Percentiles rank a stretch among this genome's conserved stretches.
Conservation (phyloP, 148 eudicot genomes). For the Silene uniflora region DNA sequence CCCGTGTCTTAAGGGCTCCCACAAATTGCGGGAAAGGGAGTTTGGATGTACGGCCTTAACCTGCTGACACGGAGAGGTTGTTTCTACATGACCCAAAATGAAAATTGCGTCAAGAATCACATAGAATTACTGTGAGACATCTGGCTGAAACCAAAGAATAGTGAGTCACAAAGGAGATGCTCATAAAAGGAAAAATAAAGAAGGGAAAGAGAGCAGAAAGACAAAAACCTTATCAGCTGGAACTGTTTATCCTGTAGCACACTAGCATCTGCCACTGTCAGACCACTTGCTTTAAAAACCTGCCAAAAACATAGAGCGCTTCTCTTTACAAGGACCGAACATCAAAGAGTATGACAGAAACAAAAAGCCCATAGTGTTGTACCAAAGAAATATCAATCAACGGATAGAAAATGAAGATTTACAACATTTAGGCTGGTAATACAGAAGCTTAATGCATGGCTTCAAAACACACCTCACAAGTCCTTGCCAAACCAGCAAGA, state of each 20-base stretch:
- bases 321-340: conserved; percentile 1
- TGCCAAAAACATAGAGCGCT: conserved; percentile 24
- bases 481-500: conserved; percentile 95
- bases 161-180: background rate
- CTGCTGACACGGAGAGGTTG: background rate
- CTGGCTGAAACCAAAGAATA: background rate
- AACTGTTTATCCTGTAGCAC: conserved; percentile 85
- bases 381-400: conserved; percentile 1
- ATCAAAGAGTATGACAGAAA: background rate
- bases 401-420: conserved; percentile 5
- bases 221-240: conserved; percentile 79
- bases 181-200: background rate
- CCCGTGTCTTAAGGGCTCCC: no score
- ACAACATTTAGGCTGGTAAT: background rate
- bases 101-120: background rate
- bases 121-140: background rate
- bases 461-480: conserved; percentile 72
- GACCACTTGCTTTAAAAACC: conserved; percentile 86
- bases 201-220: background rate
- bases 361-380: conserved; percentile 4
- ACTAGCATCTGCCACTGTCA: conserved; percentile 68
- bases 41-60: background rate
- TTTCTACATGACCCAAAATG: background rate
- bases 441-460: background rate
- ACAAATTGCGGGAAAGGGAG: no score